phyloP scores from a whole-genome alignment of 306 rosid species.

The Psophocarpus tetragonolobus region DNA sequence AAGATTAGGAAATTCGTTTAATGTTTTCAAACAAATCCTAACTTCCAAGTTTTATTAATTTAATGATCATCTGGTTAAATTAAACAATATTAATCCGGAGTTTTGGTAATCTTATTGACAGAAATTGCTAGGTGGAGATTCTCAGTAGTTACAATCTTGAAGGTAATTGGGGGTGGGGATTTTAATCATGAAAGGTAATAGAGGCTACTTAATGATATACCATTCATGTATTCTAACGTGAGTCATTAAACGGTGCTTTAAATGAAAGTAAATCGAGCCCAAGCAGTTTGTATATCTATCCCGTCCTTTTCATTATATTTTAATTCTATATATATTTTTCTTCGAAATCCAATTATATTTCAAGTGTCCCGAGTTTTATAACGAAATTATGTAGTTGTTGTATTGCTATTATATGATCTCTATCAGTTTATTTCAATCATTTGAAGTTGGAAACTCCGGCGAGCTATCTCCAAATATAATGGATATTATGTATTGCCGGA shows the following conservation, averaged over 20 bases:
- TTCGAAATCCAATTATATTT: too few relatives aligned
- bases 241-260: not conserved
- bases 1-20: not conserved
- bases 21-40: not conserved
- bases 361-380: too few relatives aligned
- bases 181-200: too few relatives aligned
- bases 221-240: not conserved
- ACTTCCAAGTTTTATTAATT: not conserved
- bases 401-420: too few relatives aligned
- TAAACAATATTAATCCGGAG: not conserved
- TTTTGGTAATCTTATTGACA: conserved; percentile 1
- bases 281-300: too few relatives aligned
- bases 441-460: not conserved
- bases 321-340: too few relatives aligned
- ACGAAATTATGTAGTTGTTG: too few relatives aligned
- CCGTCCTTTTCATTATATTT: too few relatives aligned
- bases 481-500: not conserved
- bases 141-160: not conserved
- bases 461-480: not conserved
- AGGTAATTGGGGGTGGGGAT: not conserved
- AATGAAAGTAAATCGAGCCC: not conserved
- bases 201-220: not conserved
- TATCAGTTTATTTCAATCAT: too few relatives aligned
- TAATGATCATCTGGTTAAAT: not conserved
- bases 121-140: conserved; percentile 7